Evolutionary conservation across 208 protist species (phyloP), one percentile per base, ranked within the genome.

Genomic region (Acanthamoeba divionensis): DNA sequence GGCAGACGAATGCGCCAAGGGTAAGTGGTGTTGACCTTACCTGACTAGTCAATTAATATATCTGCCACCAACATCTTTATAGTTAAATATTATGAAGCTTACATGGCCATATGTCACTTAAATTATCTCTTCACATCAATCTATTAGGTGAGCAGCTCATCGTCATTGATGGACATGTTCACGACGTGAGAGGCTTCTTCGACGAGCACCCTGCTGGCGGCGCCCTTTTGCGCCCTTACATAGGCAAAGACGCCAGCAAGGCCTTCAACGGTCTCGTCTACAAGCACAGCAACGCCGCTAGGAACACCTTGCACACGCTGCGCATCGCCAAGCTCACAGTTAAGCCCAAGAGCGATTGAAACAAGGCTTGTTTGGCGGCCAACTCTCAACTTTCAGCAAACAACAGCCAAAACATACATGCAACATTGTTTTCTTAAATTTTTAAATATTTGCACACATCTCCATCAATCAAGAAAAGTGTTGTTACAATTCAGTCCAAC

Each of bases 161-260:
- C 1, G 65, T 95, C 4, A 33, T 96, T 4, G 62, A 92, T 12
- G 79, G 89, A 26, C 54, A 80, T 21, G 79, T 96, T 3, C 94
- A 96, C 91, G 95, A 97, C 69, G 44, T 96, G 2, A 47, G 71
- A 2, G 50, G 82, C 48, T 96, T 97, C 65, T 67, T 87, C 18
- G 38, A 67, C 12, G 29, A 87, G 21, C 95, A 97, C 71, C 95
- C 95, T 38, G 95, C 95, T 60, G 66, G 69, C 12, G 26, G 66
- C 2, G 69, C 63, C 66, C 75, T 90, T 48, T 33, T 90, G 24
- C 45, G 65, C 66, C 66, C 86, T 13, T 90, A 90, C 69, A 47
- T 90, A 29, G 86, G 86, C 48, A 90, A 82, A 67, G 90, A 92
- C 54, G 82, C 66, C 13, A 71, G 67, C 13, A 13, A 66, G 15